These are phyloP conservation scores for Clavispora phyllophila DNA, from an alignment of 805 yeast species.

Conservation along the genomic window DNA sequence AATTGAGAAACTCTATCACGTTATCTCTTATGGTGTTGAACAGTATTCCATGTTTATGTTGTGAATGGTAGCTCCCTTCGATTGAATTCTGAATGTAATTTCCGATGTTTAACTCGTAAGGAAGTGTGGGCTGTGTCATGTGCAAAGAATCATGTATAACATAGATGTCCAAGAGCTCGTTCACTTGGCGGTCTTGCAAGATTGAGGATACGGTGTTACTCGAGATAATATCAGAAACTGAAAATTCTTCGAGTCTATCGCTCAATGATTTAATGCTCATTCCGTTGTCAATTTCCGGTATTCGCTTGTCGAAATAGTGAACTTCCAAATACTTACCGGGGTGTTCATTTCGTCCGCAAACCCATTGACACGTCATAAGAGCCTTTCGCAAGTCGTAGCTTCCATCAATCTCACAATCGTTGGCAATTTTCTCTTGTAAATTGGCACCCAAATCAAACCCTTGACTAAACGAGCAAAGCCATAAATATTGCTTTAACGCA, in stretches of 20 bases:
- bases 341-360: conserved; percentile 19
- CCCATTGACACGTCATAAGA: conserved; percentile 41
- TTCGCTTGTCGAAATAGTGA: not conserved
- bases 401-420: conserved; percentile 13
- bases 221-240: conserved; percentile 26
- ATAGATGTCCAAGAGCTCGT: conserved; percentile 32
- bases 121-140: conserved; percentile 24
- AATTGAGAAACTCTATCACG: conserved; percentile 22
- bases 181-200: conserved; percentile 22
- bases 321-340: conserved; percentile 1
- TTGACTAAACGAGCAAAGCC: conserved; percentile 32
- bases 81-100: conserved; percentile 5
- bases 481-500: conserved; percentile 29
- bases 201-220: conserved; percentile 22
- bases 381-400: conserved; percentile 44
- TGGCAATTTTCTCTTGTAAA: conserved; percentile 24
- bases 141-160: conserved; percentile 27
- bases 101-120: conserved; percentile 37
- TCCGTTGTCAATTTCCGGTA: conserved; percentile 2
- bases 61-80: not conserved
- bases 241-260: conserved; percentile 18
- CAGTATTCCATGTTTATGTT: not conserved
- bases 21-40: conserved; percentile 9
- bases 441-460: conserved; percentile 29
- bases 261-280: conserved; percentile 1